Evolutionary conservation across 495 filamentous ascomycete species (phyloP).

Genomic region (Extremus antarcticus): DNA sequence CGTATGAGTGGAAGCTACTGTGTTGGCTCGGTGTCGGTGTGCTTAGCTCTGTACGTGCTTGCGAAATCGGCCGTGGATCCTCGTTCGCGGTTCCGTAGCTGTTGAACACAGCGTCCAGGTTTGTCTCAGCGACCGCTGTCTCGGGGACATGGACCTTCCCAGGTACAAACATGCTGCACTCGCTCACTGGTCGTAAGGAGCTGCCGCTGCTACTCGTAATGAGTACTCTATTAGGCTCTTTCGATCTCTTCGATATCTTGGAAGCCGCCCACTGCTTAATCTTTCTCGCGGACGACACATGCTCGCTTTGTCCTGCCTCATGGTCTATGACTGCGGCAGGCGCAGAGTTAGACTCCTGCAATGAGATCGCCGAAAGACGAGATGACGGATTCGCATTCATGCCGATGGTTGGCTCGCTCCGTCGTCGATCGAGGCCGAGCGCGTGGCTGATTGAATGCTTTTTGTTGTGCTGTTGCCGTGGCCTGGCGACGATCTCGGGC

Average conservation of each 20-base stretch:
- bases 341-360: slow-evolving; percentile 6
- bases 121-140: slow-evolving; percentile 9
- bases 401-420: slow-evolving; percentile 25
- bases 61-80: neutral
- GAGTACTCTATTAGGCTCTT: neutral
- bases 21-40: slow-evolving; percentile 1
- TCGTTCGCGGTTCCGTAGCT: neutral
- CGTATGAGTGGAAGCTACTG: slow-evolving; percentile 33
- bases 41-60: slow-evolving; percentile 2
- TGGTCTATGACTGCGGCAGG: neutral
- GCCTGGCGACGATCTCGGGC: slow-evolving; percentile 5
- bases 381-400: neutral
- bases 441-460: slow-evolving; percentile 36
- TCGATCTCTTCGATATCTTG: slow-evolving; percentile 12
- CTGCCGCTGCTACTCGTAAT: neutral
- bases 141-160: slow-evolving; percentile 7
- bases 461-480: slow-evolving; percentile 40
- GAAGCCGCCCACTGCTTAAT: slow-evolving; percentile 13
- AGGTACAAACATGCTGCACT: slow-evolving; percentile 1
- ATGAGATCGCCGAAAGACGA: slow-evolving; percentile 6
- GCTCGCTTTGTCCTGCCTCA: neutral
- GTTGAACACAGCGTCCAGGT: slow-evolving; percentile 16
- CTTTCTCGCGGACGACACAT: slow-evolving; percentile 3
- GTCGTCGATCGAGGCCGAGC: slow-evolving; percentile 38
- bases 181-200: neutral